Conservation (phyloP, 1,284 basidiomycete species). For the Melanopsichium pennsylvanicum region DNA sequence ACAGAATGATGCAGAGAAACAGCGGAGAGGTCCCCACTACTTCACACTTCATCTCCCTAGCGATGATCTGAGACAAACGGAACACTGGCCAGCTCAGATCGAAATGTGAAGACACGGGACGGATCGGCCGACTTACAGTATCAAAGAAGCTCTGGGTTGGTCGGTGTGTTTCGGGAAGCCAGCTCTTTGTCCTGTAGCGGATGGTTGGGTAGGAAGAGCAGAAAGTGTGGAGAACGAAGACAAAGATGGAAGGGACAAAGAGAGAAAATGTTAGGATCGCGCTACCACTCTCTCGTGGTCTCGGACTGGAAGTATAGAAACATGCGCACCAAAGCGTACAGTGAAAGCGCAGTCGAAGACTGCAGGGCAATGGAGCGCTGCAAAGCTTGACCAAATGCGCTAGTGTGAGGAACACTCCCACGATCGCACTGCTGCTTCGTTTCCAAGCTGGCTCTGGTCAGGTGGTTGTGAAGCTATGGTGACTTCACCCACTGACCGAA, state of each 20-base stretch:
- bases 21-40: background rate
- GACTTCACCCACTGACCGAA: slow-evolving; percentile 28
- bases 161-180: slow-evolving; percentile 9
- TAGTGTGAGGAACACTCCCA: too few relatives aligned
- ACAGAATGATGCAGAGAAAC: background rate
- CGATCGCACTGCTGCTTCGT: too few relatives aligned
- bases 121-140: slow-evolving; percentile 15
- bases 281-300: too few relatives aligned
- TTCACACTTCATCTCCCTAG: slow-evolving; percentile 11
- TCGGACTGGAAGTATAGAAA: too few relatives aligned
- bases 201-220: background rate
- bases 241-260: background rate
- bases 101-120: background rate
- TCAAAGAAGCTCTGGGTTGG: slow-evolving; percentile 1
- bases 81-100: background rate
- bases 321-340: too few relatives aligned
- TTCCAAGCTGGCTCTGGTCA: too few relatives aligned
- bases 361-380: too few relatives aligned
- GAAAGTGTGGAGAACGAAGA: background rate
- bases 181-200: slow-evolving; percentile 4
- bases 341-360: too few relatives aligned
- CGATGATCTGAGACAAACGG: background rate
- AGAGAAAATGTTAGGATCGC: background rate
- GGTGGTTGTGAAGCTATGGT: too few relatives aligned
- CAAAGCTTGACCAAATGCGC: too few relatives aligned